Percentiles rank a stretch among this genome's conserved stretches.
Evolutionary conservation across 2,329 filamentous ascomycete genomes (phyloP).

Genomic region (Diaporthe nobilis): DNA sequence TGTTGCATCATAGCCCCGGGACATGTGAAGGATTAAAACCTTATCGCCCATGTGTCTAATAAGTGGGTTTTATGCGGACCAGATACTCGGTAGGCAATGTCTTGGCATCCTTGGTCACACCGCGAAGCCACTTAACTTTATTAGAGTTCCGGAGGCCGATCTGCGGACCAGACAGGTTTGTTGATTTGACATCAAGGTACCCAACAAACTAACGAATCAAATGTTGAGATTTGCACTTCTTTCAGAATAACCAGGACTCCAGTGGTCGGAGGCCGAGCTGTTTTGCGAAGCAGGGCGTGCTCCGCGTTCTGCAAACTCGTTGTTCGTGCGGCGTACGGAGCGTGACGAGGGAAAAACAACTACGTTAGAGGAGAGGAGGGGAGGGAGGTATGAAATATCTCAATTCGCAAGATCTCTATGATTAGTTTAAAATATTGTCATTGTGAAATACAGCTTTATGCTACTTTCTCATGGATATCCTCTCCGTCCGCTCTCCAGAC

Average conservation of each 20-base stretch:
- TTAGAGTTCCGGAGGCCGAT: background rate
- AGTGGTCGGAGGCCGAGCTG: background rate
- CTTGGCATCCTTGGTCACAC: background rate
- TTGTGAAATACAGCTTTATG: background rate
- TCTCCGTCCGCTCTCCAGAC: background rate
- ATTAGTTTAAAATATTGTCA: too few relatives aligned
- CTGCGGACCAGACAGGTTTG: background rate
- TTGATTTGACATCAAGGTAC: background rate
- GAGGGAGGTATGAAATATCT: too few relatives aligned
- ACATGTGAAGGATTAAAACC: background rate
- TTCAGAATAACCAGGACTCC: background rate
- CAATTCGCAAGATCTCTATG: background rate
- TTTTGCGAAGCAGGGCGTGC: background rate
- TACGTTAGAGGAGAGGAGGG: too few relatives aligned
- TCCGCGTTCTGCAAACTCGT: background rate
- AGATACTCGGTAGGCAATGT: background rate
- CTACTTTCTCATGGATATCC: background rate
- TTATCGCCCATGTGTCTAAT: background rate
- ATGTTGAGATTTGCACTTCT: too few relatives aligned
- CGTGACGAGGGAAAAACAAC: fast-evolving
- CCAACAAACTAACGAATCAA: background rate
- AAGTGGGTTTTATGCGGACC: background rate
- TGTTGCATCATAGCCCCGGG: background rate
- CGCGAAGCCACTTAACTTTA: background rate
- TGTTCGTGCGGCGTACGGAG: background rate